Conservation (phyloP, 2,329 filamentous ascomycete genomes). For the Paraphaeosphaeria sporulosa region DNA sequence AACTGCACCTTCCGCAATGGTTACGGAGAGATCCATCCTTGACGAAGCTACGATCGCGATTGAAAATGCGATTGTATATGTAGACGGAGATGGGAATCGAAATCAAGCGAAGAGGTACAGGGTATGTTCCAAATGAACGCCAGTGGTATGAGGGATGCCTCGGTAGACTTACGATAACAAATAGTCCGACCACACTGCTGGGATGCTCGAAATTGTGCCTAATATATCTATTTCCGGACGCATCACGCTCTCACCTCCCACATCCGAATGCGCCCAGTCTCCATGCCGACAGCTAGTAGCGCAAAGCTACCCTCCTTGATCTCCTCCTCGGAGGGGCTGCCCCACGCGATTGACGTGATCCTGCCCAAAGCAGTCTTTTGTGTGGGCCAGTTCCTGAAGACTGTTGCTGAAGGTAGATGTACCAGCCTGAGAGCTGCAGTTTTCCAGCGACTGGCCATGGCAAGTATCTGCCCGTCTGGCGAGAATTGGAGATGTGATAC, state of each 20-base stretch:
- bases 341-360: conserved; percentile 67
- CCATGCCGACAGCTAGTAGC: conserved; percentile 84
- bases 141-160: conserved; percentile 6
- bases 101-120: conserved; percentile 5
- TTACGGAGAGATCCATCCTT: conserved; percentile 6
- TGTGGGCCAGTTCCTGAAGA: conserved; percentile 98
- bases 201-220: conserved; percentile 5
- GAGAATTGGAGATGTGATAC: conserved; percentile 83
- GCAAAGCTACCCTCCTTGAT: conserved; percentile 66
- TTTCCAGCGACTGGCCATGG: conserved; percentile 86
- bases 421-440: conserved; percentile 86
- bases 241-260: conserved; percentile 70
- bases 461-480: conserved; percentile 87
- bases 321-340: conserved; percentile 54
- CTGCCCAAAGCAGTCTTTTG: conserved; percentile 85
- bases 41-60: conserved; percentile 5
- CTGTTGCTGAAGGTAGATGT: conserved; percentile 89
- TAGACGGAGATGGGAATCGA: conserved; percentile 4
- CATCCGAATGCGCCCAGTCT: conserved; percentile 83
- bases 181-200: conserved; percentile 8
- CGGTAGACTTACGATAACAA: conserved; percentile 12
- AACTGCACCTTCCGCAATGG: conserved; percentile 11
- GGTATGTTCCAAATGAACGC: background rate
- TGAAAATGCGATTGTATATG: conserved; percentile 4
- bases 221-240: conserved; percentile 10